Evolutionary conservation across 176 grass and related monocot species (phyloP).

Genomic region (Elaeis guineensis): DNA sequence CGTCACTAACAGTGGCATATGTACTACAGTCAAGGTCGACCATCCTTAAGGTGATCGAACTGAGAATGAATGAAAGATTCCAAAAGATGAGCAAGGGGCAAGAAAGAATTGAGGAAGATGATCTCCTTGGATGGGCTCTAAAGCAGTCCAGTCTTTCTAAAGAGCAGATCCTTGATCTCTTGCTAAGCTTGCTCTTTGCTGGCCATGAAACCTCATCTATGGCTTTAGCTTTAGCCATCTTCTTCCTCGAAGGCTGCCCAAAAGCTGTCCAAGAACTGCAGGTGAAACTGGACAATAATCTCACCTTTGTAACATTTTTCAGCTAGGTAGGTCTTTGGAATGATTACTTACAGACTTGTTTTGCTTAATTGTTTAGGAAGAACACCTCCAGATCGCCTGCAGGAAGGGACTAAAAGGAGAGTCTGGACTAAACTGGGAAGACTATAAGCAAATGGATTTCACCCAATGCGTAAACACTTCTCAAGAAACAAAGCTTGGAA

Average conservation of each 20-base stretch:
- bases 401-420: slow-evolving; percentile 46
- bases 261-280: slow-evolving; percentile 51
- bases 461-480: slow-evolving; percentile 71
- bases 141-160: slow-evolving; percentile 57
- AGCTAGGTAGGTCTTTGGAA: no score
- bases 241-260: slow-evolving; percentile 80
- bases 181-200: slow-evolving; percentile 84
- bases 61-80: slow-evolving; percentile 65
- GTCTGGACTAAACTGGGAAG: slow-evolving; percentile 73
- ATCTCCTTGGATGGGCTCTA: slow-evolving; percentile 81
- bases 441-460: slow-evolving; percentile 98
- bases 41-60: slow-evolving; percentile 82
- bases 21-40: slow-evolving; percentile 41
- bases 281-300: slow-evolving; percentile 22
- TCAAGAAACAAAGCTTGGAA: neutral
- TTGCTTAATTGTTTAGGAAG: slow-evolving; percentile 35
- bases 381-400: slow-evolving; percentile 60
- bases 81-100: slow-evolving; percentile 23
- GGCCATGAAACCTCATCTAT: slow-evolving; percentile 95
- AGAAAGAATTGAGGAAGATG: slow-evolving; percentile 47
- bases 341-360: neutral
- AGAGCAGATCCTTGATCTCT: slow-evolving; percentile 90
- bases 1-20: slow-evolving; percentile 6
- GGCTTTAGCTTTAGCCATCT: slow-evolving; percentile 75
- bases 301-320: no score